Conservation (phyloP, 441 rosid genomes). For the Pelargonium australe region DNA sequence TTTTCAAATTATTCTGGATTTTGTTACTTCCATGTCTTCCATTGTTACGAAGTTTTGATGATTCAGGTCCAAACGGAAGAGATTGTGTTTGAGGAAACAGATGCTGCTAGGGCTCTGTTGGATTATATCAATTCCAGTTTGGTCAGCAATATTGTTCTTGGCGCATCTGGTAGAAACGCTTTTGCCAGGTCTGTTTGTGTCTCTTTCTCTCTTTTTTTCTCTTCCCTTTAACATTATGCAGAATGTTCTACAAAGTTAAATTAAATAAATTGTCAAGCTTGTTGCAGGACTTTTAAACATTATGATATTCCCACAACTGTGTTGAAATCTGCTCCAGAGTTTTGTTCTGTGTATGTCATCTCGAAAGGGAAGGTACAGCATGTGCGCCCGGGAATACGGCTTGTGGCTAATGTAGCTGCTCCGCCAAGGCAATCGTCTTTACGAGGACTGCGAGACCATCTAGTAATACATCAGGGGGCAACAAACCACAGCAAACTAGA, state of each 20-base stretch:
- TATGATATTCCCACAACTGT: constrained; percentile 44
- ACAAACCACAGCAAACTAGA: constrained; percentile 31
- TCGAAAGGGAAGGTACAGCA: constrained; percentile 61
- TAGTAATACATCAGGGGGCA: constrained; percentile 12
- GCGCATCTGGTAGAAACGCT: constrained; percentile 55
- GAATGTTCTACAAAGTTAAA: too few species aligned
- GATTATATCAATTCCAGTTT: constrained; percentile 51
- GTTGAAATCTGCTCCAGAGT: constrained; percentile 58
- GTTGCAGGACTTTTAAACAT: constrained; percentile 40
- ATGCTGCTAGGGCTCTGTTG: constrained; percentile 50
- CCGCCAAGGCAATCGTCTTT: constrained; percentile 45
- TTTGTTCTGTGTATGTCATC: constrained; percentile 66
- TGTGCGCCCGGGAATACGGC: constrained; percentile 43
- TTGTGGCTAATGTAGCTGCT: constrained; percentile 34
- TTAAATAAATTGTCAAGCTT: neutral
- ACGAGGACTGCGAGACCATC: constrained; percentile 12
- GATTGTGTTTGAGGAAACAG: constrained; percentile 56
- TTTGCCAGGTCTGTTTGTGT: constrained; percentile 43
- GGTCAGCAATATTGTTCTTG: constrained; percentile 48
- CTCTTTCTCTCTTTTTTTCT: neutral
- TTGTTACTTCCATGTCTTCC: neutral
- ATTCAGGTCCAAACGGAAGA: constrained; percentile 53
- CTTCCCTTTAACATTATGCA: neutral
- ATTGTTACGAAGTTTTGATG: neutral
- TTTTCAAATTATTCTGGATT: neutral